Base-by-base conservation (phyloP, 2,329 filamentous ascomycete species). In the Sclerotinia nivalis region DNA sequence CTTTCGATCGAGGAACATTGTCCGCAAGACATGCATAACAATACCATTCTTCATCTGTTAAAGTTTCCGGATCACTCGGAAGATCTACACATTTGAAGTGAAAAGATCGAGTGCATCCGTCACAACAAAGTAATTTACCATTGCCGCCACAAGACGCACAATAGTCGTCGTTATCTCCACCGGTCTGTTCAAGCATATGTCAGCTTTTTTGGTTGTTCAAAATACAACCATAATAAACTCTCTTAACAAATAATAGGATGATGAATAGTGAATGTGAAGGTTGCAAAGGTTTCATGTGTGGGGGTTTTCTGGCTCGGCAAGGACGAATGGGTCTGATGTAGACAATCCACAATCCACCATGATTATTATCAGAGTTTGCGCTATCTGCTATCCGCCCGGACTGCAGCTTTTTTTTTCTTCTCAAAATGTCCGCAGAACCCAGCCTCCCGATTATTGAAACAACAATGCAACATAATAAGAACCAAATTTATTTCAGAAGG, bases 41-140 rank as follows among this genome's bases (percentile, higher is more conserved):
- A 80, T 87, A 96, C 92, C 93, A 98, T 76, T 93, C 68, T 45
- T 69, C 91, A n/a, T 67, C 91, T 70, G 90, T 89, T 70, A 90
- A 83, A 71, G 87, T 85, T 69, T 89, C 85, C 50, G 76, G 72
- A 37, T 72, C 72, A 74, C 93, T 83, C 52, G 93, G 91, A 72
- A 95, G 93, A 80, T 96, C 91, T 74, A 96, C 88, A 79, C 96
- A 98, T 71, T 88, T 86, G 79, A 96, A 93, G 81, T 98, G 96
- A 81, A 96, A 97, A 8, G 94, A 93, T 74, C 93, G 89, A 71
- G 90, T 88, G 82, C 96, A 99, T 72, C 91, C 92, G 82, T 98
- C 96, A 80, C 96, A 99, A 82, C 94, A 97, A 74, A 98, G 86
- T 73, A 99, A 87, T 75, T 93, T 89, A 70, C 95, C 95, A 74